Conservation (phyloP, 2,329 filamentous ascomycete genomes). For the Talaromyces albobiverticillius region DNA sequence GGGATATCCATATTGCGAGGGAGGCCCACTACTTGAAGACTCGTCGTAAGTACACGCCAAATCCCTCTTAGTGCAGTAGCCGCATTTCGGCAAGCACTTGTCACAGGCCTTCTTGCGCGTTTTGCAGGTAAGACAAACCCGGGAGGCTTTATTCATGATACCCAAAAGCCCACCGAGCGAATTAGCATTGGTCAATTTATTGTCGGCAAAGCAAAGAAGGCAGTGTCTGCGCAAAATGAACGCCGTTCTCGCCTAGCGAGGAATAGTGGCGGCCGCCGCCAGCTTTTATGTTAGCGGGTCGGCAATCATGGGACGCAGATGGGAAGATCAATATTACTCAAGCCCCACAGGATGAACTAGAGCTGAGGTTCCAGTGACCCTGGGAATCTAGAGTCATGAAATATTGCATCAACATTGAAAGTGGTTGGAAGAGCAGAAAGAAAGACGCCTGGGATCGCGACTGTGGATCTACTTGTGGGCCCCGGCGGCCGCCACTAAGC, state of each 20-base stretch:
- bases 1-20: background rate
- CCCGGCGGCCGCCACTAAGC: background rate
- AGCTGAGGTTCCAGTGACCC: too few relatives aligned
- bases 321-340: too few relatives aligned
- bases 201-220: background rate
- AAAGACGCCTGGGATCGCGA: background rate
- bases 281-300: background rate
- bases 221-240: background rate
- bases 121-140: conserved; percentile 3
- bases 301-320: too few relatives aligned
- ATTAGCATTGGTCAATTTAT: background rate
- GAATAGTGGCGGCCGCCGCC: background rate
- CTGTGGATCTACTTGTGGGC: background rate
- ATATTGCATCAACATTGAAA: too few relatives aligned
- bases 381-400: too few relatives aligned
- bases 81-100: conserved; percentile 2
- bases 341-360: too few relatives aligned
- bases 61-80: background rate
- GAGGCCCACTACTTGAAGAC: background rate
- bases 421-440: too few relatives aligned
- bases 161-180: background rate
- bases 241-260: background rate
- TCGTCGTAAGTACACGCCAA: conserved; percentile 2
- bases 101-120: conserved; percentile 6
- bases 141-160: background rate